Conservation (phyloP, 2,329 filamentous ascomycete species). For the Stagonosporopsis vannaccii region DNA sequence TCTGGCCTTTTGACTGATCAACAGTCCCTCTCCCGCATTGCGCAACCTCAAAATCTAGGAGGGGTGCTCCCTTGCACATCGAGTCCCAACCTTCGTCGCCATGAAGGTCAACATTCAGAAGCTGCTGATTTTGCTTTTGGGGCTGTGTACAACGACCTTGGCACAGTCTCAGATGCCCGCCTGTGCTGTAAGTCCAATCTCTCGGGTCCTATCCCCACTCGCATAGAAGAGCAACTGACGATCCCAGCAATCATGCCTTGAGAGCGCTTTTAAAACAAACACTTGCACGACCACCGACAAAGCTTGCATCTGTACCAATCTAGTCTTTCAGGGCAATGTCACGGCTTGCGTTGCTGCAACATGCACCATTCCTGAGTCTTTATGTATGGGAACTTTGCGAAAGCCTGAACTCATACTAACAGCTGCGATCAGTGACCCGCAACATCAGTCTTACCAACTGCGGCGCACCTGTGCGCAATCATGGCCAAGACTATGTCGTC, state of each 20-base stretch:
- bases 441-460: constrained; percentile 53
- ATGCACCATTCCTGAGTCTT: constrained; percentile 33
- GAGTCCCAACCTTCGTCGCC: not conserved
- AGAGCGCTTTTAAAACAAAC: constrained; percentile 18
- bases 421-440: constrained; percentile 43
- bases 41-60: not conserved
- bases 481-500: constrained; percentile 42
- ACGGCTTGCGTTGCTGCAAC: constrained; percentile 26
- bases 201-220: not conserved
- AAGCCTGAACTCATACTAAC: not conserved
- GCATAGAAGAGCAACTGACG: constrained; percentile 1
- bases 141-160: constrained; percentile 13
- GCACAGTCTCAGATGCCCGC: constrained; percentile 20
- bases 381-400: constrained; percentile 19
- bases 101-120: constrained; percentile 11
- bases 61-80: not conserved
- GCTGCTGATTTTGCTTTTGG: constrained; percentile 8
- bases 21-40: constrained; percentile 4
- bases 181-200: constrained; percentile 26
- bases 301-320: constrained; percentile 34
- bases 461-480: constrained; percentile 49
- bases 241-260: constrained; percentile 14
- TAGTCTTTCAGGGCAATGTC: constrained; percentile 28
- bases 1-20: constrained; percentile 12
- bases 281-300: constrained; percentile 30